Base-by-base conservation (phyloP, 2,329 filamentous ascomycete species). In the Neopestalotiopsis clavispora region DNA sequence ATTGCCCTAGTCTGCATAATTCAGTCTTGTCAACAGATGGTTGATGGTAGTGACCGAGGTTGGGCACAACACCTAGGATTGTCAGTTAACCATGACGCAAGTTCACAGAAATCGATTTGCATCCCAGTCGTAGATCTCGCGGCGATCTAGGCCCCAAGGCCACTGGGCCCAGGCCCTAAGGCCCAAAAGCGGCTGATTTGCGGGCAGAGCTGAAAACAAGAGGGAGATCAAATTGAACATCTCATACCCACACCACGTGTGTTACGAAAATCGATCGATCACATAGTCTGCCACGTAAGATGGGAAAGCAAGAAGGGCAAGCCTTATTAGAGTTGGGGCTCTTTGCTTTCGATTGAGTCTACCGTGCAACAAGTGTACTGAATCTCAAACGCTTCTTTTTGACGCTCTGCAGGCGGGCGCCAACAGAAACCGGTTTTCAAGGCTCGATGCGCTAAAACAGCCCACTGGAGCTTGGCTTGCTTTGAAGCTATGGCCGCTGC, bases 41-140 rank as follows among this genome's bases (percentile, higher is more conserved):
- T 52, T 5, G 45, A 52, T 52, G 6, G 17, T n/a, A 52, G 20
- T n/a, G 45, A 10, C 20, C n/a, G 17, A 7, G 45, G 17, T n/a
- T 52, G 6, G 14, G 14, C 7, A 23, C 45, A 10, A 23, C n/a
- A 12, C 59, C 59, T 14, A 28, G n/a, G 32, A 66, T 38, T 45
- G 32, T 23, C 59, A 59, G 34, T 28, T 2, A 9, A 28, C 60
- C 52, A 68, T 68, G 67, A 68, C 67, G 67, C 61, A 68, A 68
- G 59, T 61, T 30, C 9, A 62, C 14, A 38, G 34, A 38, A 42
- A 28, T 32, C 14, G 45, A 52, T 52, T 23, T 52, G 61, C 42
- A 68, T 60, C 67, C 67, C 49, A 52, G 67, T 65, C 56, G 67
- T 65, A 68, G 67, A 68, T 68, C 67, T 57, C 12, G 52, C 17